Percentiles rank a stretch among this genome's conserved stretches.
Evolutionary conservation across 2,329 filamentous ascomycete species (phyloP).

Genomic region (Trichophyton simii): DNA sequence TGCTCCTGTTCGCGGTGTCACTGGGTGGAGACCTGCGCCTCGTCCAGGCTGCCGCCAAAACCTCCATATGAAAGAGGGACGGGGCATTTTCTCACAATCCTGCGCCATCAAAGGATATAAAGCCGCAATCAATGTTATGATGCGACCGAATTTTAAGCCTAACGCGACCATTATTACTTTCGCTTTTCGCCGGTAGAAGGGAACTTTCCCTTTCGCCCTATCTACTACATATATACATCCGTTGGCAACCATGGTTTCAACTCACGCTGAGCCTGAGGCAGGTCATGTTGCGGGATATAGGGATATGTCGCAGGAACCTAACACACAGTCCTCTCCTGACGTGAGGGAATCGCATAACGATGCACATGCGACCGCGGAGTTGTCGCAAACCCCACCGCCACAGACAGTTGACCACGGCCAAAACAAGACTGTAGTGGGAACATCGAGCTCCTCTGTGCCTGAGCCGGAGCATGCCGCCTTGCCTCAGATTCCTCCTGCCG

Average conservation of each 20-base stretch:
- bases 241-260: not conserved
- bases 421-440: not conserved
- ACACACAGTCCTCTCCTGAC: not conserved
- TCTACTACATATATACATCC: not conserved
- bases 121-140: not conserved
- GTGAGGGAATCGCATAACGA: not conserved
- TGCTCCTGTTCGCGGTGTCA: not conserved
- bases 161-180: not conserved
- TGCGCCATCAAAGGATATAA: not conserved
- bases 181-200: not conserved
- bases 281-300: not conserved
- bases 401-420: not conserved
- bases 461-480: not conserved
- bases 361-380: not conserved
- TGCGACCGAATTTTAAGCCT: not conserved
- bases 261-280: not conserved
- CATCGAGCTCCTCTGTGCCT: not conserved
- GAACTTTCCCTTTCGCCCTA: not conserved
- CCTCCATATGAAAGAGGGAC: not conserved
- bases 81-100: not conserved
- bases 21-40: slow-evolving; percentile 1
- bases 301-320: not conserved
- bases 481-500: not conserved
- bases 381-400: not conserved
- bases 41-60: not conserved